phyloP scores from a whole-genome alignment of 1,284 basidiomycete species.

The Naganishia sp. region DNA sequence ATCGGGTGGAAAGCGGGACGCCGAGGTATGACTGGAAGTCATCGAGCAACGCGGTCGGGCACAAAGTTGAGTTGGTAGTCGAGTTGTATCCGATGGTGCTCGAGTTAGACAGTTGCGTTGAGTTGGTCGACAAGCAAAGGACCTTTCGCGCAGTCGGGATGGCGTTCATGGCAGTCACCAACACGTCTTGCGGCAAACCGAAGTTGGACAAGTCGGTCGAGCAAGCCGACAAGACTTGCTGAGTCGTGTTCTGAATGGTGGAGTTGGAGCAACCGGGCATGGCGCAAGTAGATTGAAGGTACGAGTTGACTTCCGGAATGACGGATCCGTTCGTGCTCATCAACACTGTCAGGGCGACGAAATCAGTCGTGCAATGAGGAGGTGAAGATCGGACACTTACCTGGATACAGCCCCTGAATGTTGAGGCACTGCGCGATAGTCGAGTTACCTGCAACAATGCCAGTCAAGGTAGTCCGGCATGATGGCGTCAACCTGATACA shows the following conservation, averaged over 20 bases:
- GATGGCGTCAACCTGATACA: constrained; percentile 24
- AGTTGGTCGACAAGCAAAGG: constrained; percentile 47
- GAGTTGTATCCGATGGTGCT: constrained; percentile 44
- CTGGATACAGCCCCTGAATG: constrained; percentile 22
- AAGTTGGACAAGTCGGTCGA: constrained; percentile 40
- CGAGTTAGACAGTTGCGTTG: constrained; percentile 38
- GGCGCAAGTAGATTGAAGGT: constrained; percentile 44
- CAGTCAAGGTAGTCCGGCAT: constrained; percentile 25
- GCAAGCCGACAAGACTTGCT: constrained; percentile 42
- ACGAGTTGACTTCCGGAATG: constrained; percentile 44
- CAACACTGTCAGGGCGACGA: constrained; percentile 34
- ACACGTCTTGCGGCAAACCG: constrained; percentile 39
- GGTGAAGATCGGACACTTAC: constrained; percentile 4
- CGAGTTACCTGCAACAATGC: constrained; percentile 26
- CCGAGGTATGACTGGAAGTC: constrained; percentile 45
- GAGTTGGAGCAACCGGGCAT: constrained; percentile 44
- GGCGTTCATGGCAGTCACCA: constrained; percentile 38
- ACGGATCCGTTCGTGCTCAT: constrained; percentile 41
- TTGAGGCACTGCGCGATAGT: constrained; percentile 27
- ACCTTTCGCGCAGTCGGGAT: constrained; percentile 51
- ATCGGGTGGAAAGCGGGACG: constrained; percentile 43
- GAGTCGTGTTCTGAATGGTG: constrained; percentile 41
- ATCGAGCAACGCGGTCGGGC: constrained; percentile 44
- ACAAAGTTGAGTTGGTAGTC: constrained; percentile 41
- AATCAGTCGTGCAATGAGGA: not conserved